Percentiles rank a stretch among this genome's conserved stretches.
These are phyloP conservation scores for Dendrocalamus sinicus DNA, from an alignment of 176 grass and related monocot genomes.

Conservation along the genomic window DNA sequence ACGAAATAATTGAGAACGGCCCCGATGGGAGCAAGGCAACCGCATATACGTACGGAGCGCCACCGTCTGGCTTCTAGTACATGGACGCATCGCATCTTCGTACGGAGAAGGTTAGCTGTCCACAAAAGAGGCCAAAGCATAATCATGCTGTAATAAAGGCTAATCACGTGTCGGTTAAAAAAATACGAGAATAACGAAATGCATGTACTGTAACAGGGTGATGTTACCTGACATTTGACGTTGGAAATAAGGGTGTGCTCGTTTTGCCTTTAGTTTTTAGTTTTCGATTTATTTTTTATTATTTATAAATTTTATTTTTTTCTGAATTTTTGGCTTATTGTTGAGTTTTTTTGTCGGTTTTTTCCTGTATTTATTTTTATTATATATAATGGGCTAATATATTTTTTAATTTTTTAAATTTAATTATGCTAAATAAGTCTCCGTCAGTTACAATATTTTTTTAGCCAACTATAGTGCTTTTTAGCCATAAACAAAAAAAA, in stretches of 20 bases:
- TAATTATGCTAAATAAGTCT: too few relatives aligned
- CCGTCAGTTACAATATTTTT: too few relatives aligned
- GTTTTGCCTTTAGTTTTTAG: too few relatives aligned
- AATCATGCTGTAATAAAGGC: slow-evolving; percentile 1
- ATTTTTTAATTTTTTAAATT: too few relatives aligned
- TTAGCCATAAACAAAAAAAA: too few relatives aligned
- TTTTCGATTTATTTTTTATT: too few relatives aligned
- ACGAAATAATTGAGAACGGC: slow-evolving; percentile 19
- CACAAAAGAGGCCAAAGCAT: neutral
- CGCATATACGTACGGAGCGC: slow-evolving; percentile 2
- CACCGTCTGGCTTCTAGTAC: neutral
- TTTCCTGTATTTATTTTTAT: too few relatives aligned
- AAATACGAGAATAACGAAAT: neutral
- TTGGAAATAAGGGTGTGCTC: neutral
- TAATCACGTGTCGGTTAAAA: neutral
- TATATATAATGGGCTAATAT: too few relatives aligned
- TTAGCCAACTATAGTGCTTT: too few relatives aligned
- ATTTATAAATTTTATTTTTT: too few relatives aligned
- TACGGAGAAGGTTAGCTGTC: neutral
- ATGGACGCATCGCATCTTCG: neutral
- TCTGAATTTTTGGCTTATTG: too few relatives aligned
- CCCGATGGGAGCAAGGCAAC: neutral
- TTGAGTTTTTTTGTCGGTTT: too few relatives aligned
- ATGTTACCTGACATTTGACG: neutral
- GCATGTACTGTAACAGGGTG: neutral